Percentiles rank a stretch among this genome's conserved stretches.
phyloP scores from a whole-genome alignment of 2,329 filamentous ascomycete species.

The Lizonia empirigonia region DNA sequence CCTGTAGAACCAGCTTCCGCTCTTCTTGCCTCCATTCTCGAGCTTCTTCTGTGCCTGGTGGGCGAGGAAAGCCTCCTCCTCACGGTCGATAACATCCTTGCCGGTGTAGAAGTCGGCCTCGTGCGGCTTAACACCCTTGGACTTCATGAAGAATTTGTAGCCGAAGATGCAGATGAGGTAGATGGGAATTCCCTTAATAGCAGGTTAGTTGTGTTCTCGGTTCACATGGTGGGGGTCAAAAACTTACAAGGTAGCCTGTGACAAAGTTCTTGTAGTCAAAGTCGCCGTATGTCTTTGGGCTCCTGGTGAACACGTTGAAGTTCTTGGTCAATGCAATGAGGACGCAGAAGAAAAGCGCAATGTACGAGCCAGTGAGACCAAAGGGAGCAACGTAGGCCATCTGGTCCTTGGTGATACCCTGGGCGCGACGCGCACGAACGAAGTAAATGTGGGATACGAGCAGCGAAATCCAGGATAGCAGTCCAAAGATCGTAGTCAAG shows the following conservation, averaged over 20 bases:
- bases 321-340: conserved; percentile 83
- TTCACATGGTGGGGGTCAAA: not conserved
- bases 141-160: conserved; percentile 39
- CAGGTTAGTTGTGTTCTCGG: conserved; percentile 66
- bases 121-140: conserved; percentile 56
- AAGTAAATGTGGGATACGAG: conserved; percentile 57
- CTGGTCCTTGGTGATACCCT: conserved; percentile 51
- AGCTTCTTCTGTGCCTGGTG: conserved; percentile 53
- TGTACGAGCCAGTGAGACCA: conserved; percentile 71
- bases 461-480: conserved; percentile 57
- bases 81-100: conserved; percentile 74
- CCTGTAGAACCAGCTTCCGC: conserved; percentile 61
- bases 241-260: conserved; percentile 65
- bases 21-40: conserved; percentile 37
- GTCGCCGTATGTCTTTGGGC: conserved; percentile 51
- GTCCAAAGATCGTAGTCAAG: conserved; percentile 49
- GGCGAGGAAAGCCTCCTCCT: conserved; percentile 72
- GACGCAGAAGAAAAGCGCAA: conserved; percentile 71
- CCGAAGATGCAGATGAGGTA: conserved; percentile 72
- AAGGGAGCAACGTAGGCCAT: conserved; percentile 70
- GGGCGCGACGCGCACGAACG: conserved; percentile 52
- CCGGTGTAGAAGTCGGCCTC: conserved; percentile 73
- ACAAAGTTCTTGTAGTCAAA: conserved; percentile 80
- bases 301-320: conserved; percentile 70
- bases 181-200: conserved; percentile 69